Base-by-base conservation (phyloP, 768 basidiomycete genomes). In the Fomitopsis pulvina region DNA sequence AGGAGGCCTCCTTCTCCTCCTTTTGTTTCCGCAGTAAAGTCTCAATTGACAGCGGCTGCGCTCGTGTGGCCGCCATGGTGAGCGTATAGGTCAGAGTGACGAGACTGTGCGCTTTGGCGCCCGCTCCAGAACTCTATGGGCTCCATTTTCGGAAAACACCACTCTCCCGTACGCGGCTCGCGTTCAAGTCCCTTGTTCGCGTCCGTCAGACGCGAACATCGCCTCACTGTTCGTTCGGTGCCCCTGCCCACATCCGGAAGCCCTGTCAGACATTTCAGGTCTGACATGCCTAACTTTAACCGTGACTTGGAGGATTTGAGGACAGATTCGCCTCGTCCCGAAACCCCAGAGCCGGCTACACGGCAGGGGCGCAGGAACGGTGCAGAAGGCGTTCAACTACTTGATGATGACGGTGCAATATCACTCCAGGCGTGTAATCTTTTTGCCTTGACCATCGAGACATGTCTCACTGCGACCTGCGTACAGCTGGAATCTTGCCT, bases 31-130 rank as follows among this genome's bases (percentile, higher is more conserved):
- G 81, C 22, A 98, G 73, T 52, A 97, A 70, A 30, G 79, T 75
- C 62, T 96, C 92, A 52, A 97, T 94, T 4, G 92, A 95, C 34
- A 96, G 71, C 0, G 94, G 94, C 63, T 85, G 80, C 40, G 77
- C 55, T 54, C 68, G 71, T 18, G 67, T 59, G 57, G 75, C 60
- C 74, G 84, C 82, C 65, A 62, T 60, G 44, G 53, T 45, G 16
- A 48, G 26, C 44, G 47, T 49, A 8, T 26, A 39, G n/a, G 16
- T n/a, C n/a, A n/a, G n/a, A n/a, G n/a, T n/a, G n/a, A n/a, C n/a
- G n/a, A n/a, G n/a, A n/a, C n/a, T n/a, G n/a, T n/a, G n/a, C n/a
- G n/a, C n/a, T n/a, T n/a, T n/a, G n/a, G n/a, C n/a, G n/a, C n/a
- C n/a, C n/a, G n/a, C n/a, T n/a, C n/a, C n/a, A n/a, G n/a, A n/a